A percentile compares a stretch with the other conserved stretches of the same genome.
These are phyloP conservation scores for Dactylellina leptospora DNA, from an alignment of 2,329 filamentous ascomycete species.

Conservation along the genomic window DNA sequence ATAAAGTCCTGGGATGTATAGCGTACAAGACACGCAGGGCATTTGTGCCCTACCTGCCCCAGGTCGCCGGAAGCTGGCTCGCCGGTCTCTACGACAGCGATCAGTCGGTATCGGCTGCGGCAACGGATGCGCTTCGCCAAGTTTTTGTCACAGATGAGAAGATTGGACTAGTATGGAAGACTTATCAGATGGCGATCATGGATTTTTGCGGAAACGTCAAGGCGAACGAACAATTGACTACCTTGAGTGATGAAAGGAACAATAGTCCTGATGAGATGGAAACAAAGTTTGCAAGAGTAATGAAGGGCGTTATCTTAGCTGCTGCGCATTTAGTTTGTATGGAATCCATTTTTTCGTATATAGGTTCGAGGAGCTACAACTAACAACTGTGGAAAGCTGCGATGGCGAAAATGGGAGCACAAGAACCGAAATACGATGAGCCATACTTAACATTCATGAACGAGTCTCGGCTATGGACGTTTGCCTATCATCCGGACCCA, in stretches of 20 bases:
- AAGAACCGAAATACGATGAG: conserved; percentile 69
- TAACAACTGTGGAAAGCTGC: conserved; percentile 21
- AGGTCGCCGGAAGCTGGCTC: conserved; percentile 86
- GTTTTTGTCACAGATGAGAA: conserved; percentile 86
- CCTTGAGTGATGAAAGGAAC: conserved; percentile 86
- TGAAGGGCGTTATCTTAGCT: conserved; percentile 68
- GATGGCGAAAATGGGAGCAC: conserved; percentile 59
- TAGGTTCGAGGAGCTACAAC: no score
- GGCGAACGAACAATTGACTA: conserved; percentile 77
- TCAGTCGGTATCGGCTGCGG: conserved; percentile 76
- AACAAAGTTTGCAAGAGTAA: conserved; percentile 83
- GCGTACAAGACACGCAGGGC: conserved; percentile 74
- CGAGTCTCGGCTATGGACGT: conserved; percentile 70
- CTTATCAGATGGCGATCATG: conserved; percentile 81
- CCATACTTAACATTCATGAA: conserved; percentile 74
- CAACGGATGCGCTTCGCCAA: conserved; percentile 75
- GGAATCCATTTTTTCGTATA: no score
- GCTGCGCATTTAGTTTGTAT: conserved; percentile 66
- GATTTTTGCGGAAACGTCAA: conserved; percentile 83
- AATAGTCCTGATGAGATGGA: conserved; percentile 85
- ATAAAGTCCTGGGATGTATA: conserved; percentile 74
- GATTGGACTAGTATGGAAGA: conserved; percentile 76
- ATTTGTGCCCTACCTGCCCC: conserved; percentile 80
- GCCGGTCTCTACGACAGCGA: conserved; percentile 89
- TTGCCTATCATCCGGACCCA: conserved; percentile 67